Base-by-base conservation (phyloP, 2,329 filamentous ascomycete species). In the Pyricularia pennisetigena region DNA sequence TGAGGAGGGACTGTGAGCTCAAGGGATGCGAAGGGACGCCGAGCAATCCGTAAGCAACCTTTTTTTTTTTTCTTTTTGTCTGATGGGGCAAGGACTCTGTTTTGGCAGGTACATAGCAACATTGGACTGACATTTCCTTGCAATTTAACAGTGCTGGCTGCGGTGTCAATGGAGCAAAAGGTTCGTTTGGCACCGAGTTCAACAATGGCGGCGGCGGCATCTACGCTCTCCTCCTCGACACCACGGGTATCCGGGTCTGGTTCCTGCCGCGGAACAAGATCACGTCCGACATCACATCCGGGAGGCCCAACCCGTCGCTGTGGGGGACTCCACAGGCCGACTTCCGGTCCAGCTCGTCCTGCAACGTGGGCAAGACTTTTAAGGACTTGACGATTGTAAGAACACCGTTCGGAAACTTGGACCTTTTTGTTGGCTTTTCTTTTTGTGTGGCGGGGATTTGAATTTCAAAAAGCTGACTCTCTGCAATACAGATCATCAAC, bases 361-460 rank as follows among this genome's bases (percentile, higher is more conserved):
- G 88, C 74, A 79, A 89, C 67, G 85, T 88, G 69, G 76, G 82
- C 64, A 74, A 75, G 3, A 80, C 82, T 69, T 88, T 90, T 76
- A 79, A 79, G 65, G 76, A 83, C 62, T 80, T 88, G 76, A 80
- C 83, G 68, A 84, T 90, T 67, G 83, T 86, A 67, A 71, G 76
- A 73, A 12, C 4, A 20, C 28, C 5, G 12, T 26, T 14, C 28
- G 2, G 20, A n/a, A 20, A 0, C 4, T 41, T 41, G 35, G 8
- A n/a, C n/a, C 54, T 26, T 20, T 59, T 26, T 23, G 7, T 1
- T 9, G 2, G 2, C 3, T 10, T 10, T 16, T 6, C 4, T 57
- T 23, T 57, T 57, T 57, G 7, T 57, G 12, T 49, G 41, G 20
- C 14, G 14, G 16, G 41, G 7, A 23, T 26, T 14, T 59, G 7